phyloP scores from a whole-genome alignment of 495 filamentous ascomycete species.

The Arthonia radiata region DNA sequence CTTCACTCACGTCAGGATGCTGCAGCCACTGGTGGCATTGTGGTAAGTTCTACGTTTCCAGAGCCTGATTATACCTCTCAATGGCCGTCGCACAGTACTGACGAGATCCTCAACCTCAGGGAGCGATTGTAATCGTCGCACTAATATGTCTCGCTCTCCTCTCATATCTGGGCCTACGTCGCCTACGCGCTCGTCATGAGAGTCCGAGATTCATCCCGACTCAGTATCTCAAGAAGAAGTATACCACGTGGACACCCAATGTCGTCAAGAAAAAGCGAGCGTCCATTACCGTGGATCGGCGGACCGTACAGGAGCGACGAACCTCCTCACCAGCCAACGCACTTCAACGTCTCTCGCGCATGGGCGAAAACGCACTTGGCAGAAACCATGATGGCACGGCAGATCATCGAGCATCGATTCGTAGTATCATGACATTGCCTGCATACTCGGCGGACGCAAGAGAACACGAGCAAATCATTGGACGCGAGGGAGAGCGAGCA shows the following conservation, averaged over 20 bases:
- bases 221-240: slow-evolving; percentile 21
- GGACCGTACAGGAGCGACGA: too few relatives aligned
- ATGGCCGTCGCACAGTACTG: too few relatives aligned
- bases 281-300: too few relatives aligned
- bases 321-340: slow-evolving; percentile 9
- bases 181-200: slow-evolving; percentile 21
- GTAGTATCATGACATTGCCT: slow-evolving; percentile 80
- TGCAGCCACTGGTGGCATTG: too few relatives aligned
- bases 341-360: slow-evolving; percentile 5
- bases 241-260: slow-evolving; percentile 1
- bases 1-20: too few relatives aligned
- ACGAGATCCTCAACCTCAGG: too few relatives aligned
- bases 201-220: slow-evolving; percentile 34
- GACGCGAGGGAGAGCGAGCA: slow-evolving; percentile 68
- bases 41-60: too few relatives aligned
- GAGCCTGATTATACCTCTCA: too few relatives aligned
- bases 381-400: too few relatives aligned
- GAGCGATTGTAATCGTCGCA: too few relatives aligned
- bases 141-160: too few relatives aligned
- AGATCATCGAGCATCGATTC: slow-evolving; percentile 66
- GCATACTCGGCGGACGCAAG: slow-evolving; percentile 45
- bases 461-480: slow-evolving; percentile 64
- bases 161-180: too few relatives aligned
- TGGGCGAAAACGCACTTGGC: slow-evolving; percentile 27
- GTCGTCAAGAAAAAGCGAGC: slow-evolving; percentile 5